phyloP scores from a whole-genome alignment of 1,139 yeast genomes.

The Saccharomyces hybrid region DNA sequence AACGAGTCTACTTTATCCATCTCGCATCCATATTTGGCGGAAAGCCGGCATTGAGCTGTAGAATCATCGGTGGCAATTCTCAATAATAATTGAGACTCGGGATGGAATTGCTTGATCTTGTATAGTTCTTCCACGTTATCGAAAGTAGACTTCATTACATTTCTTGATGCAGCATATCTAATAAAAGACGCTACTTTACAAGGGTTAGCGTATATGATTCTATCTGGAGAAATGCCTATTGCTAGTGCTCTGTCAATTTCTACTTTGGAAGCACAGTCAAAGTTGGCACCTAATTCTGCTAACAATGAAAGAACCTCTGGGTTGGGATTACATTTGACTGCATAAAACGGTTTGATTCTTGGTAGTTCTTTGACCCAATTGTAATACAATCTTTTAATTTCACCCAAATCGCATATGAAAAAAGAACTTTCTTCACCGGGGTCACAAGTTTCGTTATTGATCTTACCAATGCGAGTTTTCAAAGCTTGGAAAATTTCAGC shows the following conservation, averaged over 20 bases:
- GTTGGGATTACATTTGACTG: slow-evolving; percentile 90
- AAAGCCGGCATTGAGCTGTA: slow-evolving; percentile 75
- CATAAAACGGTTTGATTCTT: slow-evolving; percentile 74
- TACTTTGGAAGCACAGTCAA: slow-evolving; percentile 88
- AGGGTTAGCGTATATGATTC: slow-evolving; percentile 89
- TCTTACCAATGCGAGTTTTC: slow-evolving; percentile 36
- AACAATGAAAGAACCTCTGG: slow-evolving; percentile 49
- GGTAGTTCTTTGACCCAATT: slow-evolving; percentile 65
- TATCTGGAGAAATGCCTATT: slow-evolving; percentile 53
- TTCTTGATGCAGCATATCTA: slow-evolving; percentile 52
- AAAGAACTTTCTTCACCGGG: slow-evolving; percentile 83
- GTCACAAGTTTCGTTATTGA: slow-evolving; percentile 55
- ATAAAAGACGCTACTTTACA: slow-evolving; percentile 80
- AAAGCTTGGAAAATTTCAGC: slow-evolving; percentile 38
- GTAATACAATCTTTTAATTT: slow-evolving; percentile 50
- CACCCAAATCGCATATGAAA: slow-evolving; percentile 79
- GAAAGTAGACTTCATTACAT: slow-evolving; percentile 72
- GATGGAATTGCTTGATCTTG: slow-evolving; percentile 64
- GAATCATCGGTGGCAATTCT: slow-evolving; percentile 89
- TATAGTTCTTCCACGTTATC: slow-evolving; percentile 80
- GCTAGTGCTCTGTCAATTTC: slow-evolving; percentile 66
- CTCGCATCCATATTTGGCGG: slow-evolving; percentile 84
- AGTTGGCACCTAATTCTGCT: slow-evolving; percentile 59
- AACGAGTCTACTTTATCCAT: slow-evolving; percentile 47
- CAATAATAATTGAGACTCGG: slow-evolving; percentile 60